These are phyloP conservation scores for Acer negundo DNA, from an alignment of 345 rosid species.

Conservation along the genomic window DNA sequence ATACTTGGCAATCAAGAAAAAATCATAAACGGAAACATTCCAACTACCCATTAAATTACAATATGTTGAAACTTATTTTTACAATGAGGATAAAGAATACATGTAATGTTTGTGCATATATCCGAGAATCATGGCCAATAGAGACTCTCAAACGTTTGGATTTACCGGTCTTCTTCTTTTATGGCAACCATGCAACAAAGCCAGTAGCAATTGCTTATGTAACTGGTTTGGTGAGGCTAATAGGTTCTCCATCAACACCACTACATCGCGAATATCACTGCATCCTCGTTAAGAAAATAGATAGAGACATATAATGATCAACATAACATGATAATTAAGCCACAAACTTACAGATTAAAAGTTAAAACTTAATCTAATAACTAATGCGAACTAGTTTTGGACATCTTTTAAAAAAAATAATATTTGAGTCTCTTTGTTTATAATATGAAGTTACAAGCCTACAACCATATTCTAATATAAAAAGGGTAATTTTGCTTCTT, in stretches of 20 bases:
- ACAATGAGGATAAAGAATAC: constrained; percentile 31
- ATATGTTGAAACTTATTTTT: neutral
- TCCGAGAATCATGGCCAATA: constrained; percentile 94
- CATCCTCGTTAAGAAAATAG: constrained; percentile 15
- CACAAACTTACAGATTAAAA: too few relatives aligned
- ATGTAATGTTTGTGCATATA: constrained; percentile 76
- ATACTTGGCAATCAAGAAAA: neutral
- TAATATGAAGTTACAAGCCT: too few relatives aligned
- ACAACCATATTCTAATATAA: too few relatives aligned
- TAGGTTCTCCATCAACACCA: constrained; percentile 93
- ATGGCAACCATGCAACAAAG: constrained; percentile 83
- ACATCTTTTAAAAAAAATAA: too few relatives aligned
- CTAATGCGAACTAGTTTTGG: too few relatives aligned
- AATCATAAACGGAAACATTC: neutral
- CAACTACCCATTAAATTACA: neutral
- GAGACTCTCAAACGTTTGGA: constrained; percentile 58
- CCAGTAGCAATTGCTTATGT: constrained; percentile 92
- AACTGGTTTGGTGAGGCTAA: constrained; percentile 77
- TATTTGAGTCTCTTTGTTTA: too few relatives aligned
- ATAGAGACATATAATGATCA: neutral
- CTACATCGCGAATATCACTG: constrained; percentile 92
- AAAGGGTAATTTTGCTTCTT: too few relatives aligned
- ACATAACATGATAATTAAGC: neutral
- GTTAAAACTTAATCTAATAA: too few relatives aligned
- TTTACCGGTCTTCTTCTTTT: constrained; percentile 57